Base-by-base conservation (phyloP, 208 protist genomes). In the Herpetomonas samuelpessoai region DNA sequence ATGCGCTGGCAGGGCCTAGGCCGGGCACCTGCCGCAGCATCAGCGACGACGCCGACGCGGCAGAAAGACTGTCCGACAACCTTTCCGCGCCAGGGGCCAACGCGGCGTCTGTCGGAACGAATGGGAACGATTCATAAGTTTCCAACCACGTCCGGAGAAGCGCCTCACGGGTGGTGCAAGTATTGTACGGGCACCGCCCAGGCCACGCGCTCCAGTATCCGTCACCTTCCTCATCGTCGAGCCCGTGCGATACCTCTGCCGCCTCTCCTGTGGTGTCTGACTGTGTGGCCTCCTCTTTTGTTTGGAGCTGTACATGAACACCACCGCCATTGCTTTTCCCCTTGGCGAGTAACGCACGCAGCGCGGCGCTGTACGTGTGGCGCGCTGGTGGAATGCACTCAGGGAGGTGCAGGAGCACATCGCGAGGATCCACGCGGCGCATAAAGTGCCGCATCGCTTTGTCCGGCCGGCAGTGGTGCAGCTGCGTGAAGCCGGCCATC, bases 401-500 rank as follows among this genome's bases (percentile, higher is more conserved):
- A 18, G 81, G 85, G 0, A 92, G 30, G 19, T 75, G 55, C 12
- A 86, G 47, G 18, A 89, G 57, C 48, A 95, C 57, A 27, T 92
- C 83, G 31, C 85, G 75, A 14, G 81, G 74, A 62, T 92, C 86
- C 19, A 92, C 65, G 55, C 71, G 70, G 53, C 71, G 56, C n/a
- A 71, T 70, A 50, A 92, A 76, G 52, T 79, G 66, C 28, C 63
- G 41, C 50, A 95, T 68, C 10, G 83, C 88, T 18, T 83, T 57
- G 10, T 41, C 57, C 10, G 80, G 59, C 3, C 71, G 63, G 25
- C 73, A 71, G 18, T 69, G 71, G 47, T 79, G 74, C 27, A 95
- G 62, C 45, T 79, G 67, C 1, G 75, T 66, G 67, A 88, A 92
- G 31, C 83, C 84, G 18, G 74, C 75, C 77, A 84, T 90, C 50